A percentile compares a stretch with the other conserved stretches of the same genome.
These are phyloP conservation scores for Diplocarpon mali DNA, from an alignment of 2,329 filamentous ascomycete genomes.

Conservation along the genomic window DNA sequence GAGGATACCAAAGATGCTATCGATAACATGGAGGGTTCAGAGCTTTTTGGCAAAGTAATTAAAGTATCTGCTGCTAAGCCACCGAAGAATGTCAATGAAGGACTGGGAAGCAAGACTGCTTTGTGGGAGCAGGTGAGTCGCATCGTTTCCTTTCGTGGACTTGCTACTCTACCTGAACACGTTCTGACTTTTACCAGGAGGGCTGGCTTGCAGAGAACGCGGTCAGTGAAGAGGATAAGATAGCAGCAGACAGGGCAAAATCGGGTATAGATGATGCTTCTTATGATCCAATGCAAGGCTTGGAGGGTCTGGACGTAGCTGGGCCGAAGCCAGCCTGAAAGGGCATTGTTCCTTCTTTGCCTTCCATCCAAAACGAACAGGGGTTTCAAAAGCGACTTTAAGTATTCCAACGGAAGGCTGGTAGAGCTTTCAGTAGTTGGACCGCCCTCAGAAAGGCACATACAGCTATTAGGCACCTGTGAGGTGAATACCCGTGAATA, in stretches of 20 bases:
- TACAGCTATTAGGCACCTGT: too few species aligned
- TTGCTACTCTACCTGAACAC: not conserved
- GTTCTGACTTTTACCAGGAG: slow-evolving; percentile 48
- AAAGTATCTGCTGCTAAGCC: slow-evolving; percentile 88
- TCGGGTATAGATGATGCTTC: slow-evolving; percentile 41
- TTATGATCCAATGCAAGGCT: slow-evolving; percentile 87
- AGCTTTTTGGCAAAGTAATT: slow-evolving; percentile 84
- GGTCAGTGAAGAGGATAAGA: slow-evolving; percentile 66
- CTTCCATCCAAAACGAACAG: too few species aligned
- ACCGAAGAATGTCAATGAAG: slow-evolving; percentile 79
- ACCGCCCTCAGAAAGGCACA: too few species aligned
- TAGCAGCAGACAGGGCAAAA: slow-evolving; percentile 45
- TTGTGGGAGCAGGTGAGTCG: slow-evolving; percentile 85
- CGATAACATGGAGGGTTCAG: slow-evolving; percentile 97
- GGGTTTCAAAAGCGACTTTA: not conserved
- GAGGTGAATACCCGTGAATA: too few species aligned
- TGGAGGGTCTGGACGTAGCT: slow-evolving; percentile 88
- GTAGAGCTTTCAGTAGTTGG: not conserved
- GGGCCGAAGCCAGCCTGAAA: slow-evolving; percentile 69
- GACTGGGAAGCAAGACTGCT: slow-evolving; percentile 83
- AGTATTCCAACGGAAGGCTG: slow-evolving; percentile 4
- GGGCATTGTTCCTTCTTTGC: not conserved
- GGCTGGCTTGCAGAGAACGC: slow-evolving; percentile 86
- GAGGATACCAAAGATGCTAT: slow-evolving; percentile 89
- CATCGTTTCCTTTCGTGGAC: slow-evolving; percentile 1